Evolutionary conservation across 2,329 filamentous ascomycete genomes (phyloP).

Genomic region (Lecanosticta acicola): DNA sequence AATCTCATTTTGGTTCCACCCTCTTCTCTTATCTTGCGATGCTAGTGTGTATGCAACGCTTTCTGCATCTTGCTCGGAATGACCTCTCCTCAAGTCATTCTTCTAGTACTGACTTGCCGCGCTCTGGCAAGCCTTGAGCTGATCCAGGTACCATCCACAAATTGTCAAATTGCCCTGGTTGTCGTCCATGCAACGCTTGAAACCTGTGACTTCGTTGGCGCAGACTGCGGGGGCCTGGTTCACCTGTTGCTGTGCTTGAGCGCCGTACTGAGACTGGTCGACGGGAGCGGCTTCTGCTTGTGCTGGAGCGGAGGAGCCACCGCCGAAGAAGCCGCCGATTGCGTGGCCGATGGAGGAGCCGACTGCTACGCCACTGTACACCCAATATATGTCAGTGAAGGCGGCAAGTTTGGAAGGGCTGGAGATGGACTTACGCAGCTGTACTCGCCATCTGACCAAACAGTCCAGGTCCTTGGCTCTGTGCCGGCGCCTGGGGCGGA

Average conservation of each 20-base stretch:
- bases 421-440: conserved; percentile 73
- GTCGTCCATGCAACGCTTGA: conserved; percentile 95
- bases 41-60: no score
- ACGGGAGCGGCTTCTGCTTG: conserved; percentile 45
- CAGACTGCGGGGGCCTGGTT: conserved; percentile 47
- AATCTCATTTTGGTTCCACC: neutral
- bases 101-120: conserved; percentile 46
- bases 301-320: conserved; percentile 42
- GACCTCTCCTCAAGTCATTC: no score
- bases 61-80: neutral
- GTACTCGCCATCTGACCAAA: conserved; percentile 97
- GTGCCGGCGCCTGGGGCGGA: conserved; percentile 37
- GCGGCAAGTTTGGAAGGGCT: neutral
- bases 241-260: conserved; percentile 12
- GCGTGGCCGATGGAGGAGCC: conserved; percentile 94
- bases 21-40: neutral
- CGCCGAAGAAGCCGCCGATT: conserved; percentile 80
- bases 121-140: conserved; percentile 60
- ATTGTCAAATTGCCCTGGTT: conserved; percentile 90
- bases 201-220: conserved; percentile 70
- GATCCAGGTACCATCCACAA: conserved; percentile 93
- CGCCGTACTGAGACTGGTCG: no score
- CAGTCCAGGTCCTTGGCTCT: conserved; percentile 65
- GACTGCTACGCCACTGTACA: conserved; percentile 80
- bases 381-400: conserved; percentile 23